Evolutionary conservation across 2,329 filamentous ascomycete species (phyloP).

Genomic region (Fusarium succisae): DNA sequence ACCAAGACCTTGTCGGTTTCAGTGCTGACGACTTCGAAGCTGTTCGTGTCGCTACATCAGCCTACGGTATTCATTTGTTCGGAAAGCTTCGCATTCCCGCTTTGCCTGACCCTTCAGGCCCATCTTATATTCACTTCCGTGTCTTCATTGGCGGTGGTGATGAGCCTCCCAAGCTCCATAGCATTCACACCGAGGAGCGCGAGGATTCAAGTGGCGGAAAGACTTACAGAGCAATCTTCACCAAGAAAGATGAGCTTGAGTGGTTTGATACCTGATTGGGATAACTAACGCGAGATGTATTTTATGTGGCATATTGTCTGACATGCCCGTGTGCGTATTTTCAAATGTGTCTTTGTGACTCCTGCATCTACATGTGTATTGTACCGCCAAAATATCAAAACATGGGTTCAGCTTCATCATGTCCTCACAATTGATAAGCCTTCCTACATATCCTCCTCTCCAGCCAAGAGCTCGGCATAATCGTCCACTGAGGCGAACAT

Average conservation of each 20-base stretch:
- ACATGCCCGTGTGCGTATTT: conserved; percentile 9
- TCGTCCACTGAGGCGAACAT: conserved; percentile 95
- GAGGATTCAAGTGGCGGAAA: conserved; percentile 90
- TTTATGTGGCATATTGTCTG: background rate
- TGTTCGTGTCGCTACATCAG: conserved; percentile 90
- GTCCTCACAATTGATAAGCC: background rate
- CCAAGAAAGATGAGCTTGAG: conserved; percentile 86
- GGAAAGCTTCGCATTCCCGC: conserved; percentile 71
- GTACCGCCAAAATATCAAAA: conserved; percentile 27
- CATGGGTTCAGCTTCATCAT: conserved; percentile 19
- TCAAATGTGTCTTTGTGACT: conserved; percentile 24
- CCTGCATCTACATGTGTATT: conserved; percentile 24
- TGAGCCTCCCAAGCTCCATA: conserved; percentile 81
- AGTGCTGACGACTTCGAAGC: conserved; percentile 84
- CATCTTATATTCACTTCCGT: conserved; percentile 84
- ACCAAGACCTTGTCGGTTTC: conserved; percentile 89
- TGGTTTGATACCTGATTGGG: conserved; percentile 60
- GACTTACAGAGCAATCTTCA: conserved; percentile 92
- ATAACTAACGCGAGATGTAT: conserved; percentile 21
- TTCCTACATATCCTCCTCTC: conserved; percentile 66
- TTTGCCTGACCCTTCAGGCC: conserved; percentile 59
- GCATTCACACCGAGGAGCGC: conserved; percentile 95
- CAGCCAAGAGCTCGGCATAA: conserved; percentile 84
- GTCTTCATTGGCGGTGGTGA: conserved; percentile 88
- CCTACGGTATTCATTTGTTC: conserved; percentile 82